Conservation (phyloP, 129 eudicot species). For the Flaveria robusta region DNA sequence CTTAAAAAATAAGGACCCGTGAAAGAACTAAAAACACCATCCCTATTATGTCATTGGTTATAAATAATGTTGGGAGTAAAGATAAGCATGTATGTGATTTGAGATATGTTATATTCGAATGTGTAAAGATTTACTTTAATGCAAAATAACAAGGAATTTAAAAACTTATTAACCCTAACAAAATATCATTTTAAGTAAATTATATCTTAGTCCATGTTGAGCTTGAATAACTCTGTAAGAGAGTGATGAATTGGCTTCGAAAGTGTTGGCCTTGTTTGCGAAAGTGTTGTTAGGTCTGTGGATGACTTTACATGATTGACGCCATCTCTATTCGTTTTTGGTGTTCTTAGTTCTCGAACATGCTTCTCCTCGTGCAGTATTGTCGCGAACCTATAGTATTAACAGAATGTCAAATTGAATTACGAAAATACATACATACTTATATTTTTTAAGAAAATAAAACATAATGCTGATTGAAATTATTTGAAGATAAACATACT, state of each 20-base stretch:
- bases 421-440: neutral
- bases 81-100: too few species aligned
- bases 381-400: conserved; percentile 30
- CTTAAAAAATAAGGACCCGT: too few species aligned
- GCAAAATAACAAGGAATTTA: too few species aligned
- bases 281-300: neutral
- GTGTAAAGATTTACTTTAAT: too few species aligned
- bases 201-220: neutral
- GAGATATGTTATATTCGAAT: too few species aligned
- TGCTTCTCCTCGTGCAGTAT: conserved; percentile 45
- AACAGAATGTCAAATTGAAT: neutral
- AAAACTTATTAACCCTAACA: neutral
- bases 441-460: neutral
- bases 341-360: conserved; percentile 41
- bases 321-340: conserved; percentile 26
- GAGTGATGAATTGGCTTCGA: conserved; percentile 25
- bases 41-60: too few species aligned
- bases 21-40: too few species aligned
- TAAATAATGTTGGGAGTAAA: too few species aligned
- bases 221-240: conserved; percentile 26
- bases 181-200: neutral
- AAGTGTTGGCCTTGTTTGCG: conserved; percentile 10
- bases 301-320: neutral
- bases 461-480: neutral
- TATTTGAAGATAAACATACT: conserved; percentile 14